Evolutionary conservation across 116 monocot genomes (phyloP).

Genomic region (Posidonia oceanica): DNA sequence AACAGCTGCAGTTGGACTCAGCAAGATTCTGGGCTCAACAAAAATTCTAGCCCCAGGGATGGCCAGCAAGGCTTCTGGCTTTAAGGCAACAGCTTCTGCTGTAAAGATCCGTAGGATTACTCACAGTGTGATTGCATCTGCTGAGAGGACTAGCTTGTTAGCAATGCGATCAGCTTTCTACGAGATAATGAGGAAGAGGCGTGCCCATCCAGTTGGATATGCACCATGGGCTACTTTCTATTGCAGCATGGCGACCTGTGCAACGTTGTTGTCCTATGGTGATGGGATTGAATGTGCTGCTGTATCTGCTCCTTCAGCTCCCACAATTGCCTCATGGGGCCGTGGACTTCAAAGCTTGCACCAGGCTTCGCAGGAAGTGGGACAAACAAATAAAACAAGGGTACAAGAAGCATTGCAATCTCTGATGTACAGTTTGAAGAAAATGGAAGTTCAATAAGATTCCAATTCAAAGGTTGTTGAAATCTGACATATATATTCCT

Average conservation of each 20-base stretch:
- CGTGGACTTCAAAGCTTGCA: slow-evolving; percentile 69
- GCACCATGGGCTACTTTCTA: slow-evolving; percentile 63
- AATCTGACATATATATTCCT: no score
- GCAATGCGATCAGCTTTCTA: slow-evolving; percentile 78
- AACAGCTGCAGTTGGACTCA: slow-evolving; percentile 39
- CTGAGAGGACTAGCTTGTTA: slow-evolving; percentile 66
- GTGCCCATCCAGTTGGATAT: slow-evolving; percentile 19
- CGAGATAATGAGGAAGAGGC: slow-evolving; percentile 69
- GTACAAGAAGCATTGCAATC: slow-evolving; percentile 46
- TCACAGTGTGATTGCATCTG: slow-evolving; percentile 46
- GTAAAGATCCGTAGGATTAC: slow-evolving; percentile 72
- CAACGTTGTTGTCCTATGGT: slow-evolving; percentile 53
- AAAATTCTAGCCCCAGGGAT: slow-evolving; percentile 37
- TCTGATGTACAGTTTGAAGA: slow-evolving; percentile 52
- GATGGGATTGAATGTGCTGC: slow-evolving; percentile 87
- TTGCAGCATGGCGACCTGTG: slow-evolving; percentile 58
- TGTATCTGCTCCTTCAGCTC: slow-evolving; percentile 55
- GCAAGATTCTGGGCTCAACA: slow-evolving; percentile 49
- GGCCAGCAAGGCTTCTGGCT: slow-evolving; percentile 26
- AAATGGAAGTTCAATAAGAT: slow-evolving; percentile 19
- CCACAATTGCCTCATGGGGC: slow-evolving; percentile 58
- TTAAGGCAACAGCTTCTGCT: slow-evolving; percentile 54
- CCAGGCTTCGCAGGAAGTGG: slow-evolving; percentile 46
- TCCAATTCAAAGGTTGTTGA: no score
- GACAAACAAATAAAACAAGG: slow-evolving; percentile 23